Evolutionary conservation across 192 early-diverging fungal species (phyloP).

Genomic region (Backusella westeae): DNA sequence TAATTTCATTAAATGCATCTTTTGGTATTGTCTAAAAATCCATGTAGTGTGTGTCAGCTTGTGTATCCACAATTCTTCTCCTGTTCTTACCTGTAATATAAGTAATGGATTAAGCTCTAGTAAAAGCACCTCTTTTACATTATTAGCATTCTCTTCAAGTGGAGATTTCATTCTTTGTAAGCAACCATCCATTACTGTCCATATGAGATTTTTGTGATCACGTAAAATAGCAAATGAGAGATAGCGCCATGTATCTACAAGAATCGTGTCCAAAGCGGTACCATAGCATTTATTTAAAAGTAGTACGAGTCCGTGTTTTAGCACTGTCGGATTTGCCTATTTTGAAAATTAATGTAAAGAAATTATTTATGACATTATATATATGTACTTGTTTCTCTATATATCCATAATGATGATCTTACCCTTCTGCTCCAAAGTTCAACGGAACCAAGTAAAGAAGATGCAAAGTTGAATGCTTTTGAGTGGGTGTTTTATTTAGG

Average conservation of each 20-base stretch:
- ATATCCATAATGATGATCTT: neutral
- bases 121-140: neutral
- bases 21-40: neutral
- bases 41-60: too few species aligned
- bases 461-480: neutral
- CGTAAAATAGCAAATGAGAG: neutral
- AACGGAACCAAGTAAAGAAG: conserved; percentile 4
- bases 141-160: neutral
- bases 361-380: neutral
- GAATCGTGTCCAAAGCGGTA: neutral
- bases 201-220: neutral
- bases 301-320: neutral
- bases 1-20: neutral
- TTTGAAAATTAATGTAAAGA: neutral
- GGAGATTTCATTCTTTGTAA: neutral
- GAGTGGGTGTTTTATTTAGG: neutral
- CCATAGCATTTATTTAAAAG: conserved; percentile 3
- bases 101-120: neutral
- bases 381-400: too few species aligned
- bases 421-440: neutral
- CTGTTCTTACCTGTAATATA: neutral
- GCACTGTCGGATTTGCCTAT: neutral
- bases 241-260: conserved; percentile 1
- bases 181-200: neutral
- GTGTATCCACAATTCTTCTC: too few species aligned